Conservation (phyloP, 2,329 filamentous ascomycete genomes). For the Aspergillus sp. region DNA sequence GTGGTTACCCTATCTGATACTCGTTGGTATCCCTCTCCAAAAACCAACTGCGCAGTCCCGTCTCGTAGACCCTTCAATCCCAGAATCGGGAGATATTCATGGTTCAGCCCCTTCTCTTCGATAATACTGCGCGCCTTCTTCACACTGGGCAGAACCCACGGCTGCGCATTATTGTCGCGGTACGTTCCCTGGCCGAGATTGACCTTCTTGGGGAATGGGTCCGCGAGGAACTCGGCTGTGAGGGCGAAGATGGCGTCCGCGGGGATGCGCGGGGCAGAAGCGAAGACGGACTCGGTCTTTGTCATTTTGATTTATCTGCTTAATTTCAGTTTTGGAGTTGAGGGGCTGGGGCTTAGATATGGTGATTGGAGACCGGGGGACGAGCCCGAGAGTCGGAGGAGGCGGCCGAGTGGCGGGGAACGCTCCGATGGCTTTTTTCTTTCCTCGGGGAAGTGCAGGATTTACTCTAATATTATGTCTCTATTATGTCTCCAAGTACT, state of each 20-base stretch:
- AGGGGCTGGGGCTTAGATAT: not conserved
- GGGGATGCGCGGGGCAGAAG: slow-evolving; percentile 17
- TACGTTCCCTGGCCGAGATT: slow-evolving; percentile 93
- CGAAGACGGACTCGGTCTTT: slow-evolving; percentile 11
- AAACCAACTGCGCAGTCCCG: slow-evolving; percentile 80
- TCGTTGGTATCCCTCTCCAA: slow-evolving; percentile 53
- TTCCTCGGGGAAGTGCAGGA: not conserved
- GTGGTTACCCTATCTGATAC: slow-evolving; percentile 14
- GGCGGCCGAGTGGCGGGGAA: no score
- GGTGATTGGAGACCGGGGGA: not conserved
- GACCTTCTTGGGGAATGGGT: slow-evolving; percentile 72
- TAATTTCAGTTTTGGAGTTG: not conserved
- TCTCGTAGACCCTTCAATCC: slow-evolving; percentile 78
- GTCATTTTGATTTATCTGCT: not conserved
- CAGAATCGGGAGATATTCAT: slow-evolving; percentile 95
- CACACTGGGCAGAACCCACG: slow-evolving; percentile 90
- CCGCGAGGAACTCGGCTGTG: slow-evolving; percentile 62
- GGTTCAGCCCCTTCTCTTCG: slow-evolving; percentile 71
- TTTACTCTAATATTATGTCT: no score
- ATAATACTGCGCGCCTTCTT: slow-evolving; percentile 46
- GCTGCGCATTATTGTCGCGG: slow-evolving; percentile 85
- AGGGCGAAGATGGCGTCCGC: slow-evolving; percentile 27
- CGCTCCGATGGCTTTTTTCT: no score
- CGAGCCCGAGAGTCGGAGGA: not conserved
- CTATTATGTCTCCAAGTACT: no score